A percentile compares a stretch with the other conserved stretches of the same genome.
These are phyloP conservation scores for Codiaeum variegatum DNA, from an alignment of 441 rosid genomes.

Conservation along the genomic window DNA sequence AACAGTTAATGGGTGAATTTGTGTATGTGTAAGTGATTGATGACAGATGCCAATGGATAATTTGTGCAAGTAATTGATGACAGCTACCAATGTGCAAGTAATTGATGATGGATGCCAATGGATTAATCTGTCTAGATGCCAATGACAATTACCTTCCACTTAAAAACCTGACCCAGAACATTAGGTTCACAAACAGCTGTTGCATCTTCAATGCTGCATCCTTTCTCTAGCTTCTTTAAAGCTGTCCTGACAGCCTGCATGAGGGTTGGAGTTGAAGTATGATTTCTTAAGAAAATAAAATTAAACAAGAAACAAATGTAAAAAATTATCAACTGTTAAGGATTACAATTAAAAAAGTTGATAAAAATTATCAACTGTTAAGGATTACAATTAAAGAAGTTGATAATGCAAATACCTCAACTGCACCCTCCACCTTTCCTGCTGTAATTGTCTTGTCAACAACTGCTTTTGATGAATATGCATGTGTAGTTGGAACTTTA, in stretches of 20 bases:
- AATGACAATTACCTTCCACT: constrained; percentile 69
- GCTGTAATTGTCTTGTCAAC: constrained; percentile 63
- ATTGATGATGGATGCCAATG: neutral
- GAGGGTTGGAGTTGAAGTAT: constrained; percentile 1
- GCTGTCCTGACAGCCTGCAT: constrained; percentile 83
- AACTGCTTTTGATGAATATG: constrained; percentile 38
- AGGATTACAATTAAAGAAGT: constrained; percentile 4
- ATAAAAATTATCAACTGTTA: constrained; percentile 5
- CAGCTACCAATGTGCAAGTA: no score
- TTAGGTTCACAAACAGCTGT: constrained; percentile 81
- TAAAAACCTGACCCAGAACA: constrained; percentile 60
- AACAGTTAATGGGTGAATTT: neutral
- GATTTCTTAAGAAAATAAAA: constrained; percentile 11
- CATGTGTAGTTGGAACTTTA: constrained; percentile 51
- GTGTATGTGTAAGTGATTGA: neutral
- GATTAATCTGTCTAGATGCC: neutral
- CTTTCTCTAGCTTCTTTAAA: constrained; percentile 58
- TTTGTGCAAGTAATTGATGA: neutral
- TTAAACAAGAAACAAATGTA: neutral
- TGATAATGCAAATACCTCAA: constrained; percentile 51
- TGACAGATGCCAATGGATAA: no score
- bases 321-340: constrained; percentile 7
- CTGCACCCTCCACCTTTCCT: constrained; percentile 78
- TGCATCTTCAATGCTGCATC: constrained; percentile 75
- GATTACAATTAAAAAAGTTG: constrained; percentile 6